These are phyloP conservation scores for Scheffersomyces segobiensis DNA, from an alignment of 1,139 yeast genomes.

Conservation along the genomic window DNA sequence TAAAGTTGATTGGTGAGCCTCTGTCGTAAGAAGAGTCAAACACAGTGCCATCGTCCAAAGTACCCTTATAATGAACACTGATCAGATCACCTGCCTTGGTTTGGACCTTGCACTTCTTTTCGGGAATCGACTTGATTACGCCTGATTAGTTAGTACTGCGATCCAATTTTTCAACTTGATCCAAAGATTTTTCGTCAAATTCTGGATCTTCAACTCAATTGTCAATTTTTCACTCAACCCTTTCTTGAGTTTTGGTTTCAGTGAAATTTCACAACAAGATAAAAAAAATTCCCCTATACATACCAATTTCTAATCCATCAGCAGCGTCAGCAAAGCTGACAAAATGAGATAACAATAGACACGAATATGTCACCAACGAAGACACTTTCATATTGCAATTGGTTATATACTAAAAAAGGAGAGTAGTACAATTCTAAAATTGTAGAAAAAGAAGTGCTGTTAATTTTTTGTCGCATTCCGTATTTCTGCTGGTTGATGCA, in stretches of 20 bases:
- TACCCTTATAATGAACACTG: slow-evolving; percentile 75
- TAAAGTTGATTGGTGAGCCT: slow-evolving; percentile 66
- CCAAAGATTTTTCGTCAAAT: background rate
- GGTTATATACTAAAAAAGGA: slow-evolving; percentile 2
- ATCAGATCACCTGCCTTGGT: slow-evolving; percentile 66
- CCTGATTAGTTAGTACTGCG: slow-evolving; percentile 24
- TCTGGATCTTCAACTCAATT: background rate
- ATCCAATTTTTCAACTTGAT: background rate
- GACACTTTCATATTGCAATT: background rate
- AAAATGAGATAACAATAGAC: background rate
- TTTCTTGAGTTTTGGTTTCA: background rate
- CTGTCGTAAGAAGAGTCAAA: slow-evolving; percentile 76
- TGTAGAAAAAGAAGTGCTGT: background rate
- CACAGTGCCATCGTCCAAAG: slow-evolving; percentile 62
- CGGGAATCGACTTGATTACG: slow-evolving; percentile 46
- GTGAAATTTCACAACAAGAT: background rate
- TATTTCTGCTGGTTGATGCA: background rate
- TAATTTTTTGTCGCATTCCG: background rate
- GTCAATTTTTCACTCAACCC: background rate
- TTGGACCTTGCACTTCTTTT: slow-evolving; percentile 52
- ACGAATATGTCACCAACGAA: background rate
- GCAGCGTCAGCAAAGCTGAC: slow-evolving; percentile 5
- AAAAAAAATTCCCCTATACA: slow-evolving; percentile 10
- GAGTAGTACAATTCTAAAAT: slow-evolving; percentile 1
- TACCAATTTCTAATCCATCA: slow-evolving; percentile 27